Evolutionary conservation across 176 grass and related monocot species (phyloP), one percentile per base, ranked within the genome.

Genomic region (Cenchrus purpureus): DNA sequence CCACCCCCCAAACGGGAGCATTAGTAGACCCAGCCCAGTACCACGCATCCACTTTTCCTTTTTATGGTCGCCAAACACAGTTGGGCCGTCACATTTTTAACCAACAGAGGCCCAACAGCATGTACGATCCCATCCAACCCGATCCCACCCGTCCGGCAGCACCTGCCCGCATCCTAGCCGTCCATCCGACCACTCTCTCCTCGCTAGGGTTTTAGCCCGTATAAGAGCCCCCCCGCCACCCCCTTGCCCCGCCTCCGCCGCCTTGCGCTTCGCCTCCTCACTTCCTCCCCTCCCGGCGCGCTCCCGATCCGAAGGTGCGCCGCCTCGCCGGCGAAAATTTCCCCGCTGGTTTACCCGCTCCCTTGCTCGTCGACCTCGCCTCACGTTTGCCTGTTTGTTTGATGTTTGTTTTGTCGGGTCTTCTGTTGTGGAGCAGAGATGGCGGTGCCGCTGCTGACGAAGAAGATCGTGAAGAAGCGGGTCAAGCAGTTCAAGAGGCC

Each of bases 401-500:
- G 55, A 0, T 60, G 58, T 60, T 60, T 61, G 6, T 56, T 10
- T 25, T 44, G 42, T 16, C 1, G 8, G 15, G 15, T 20, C 45
- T 7, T 50, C 29, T 8, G 4, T 73, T 2, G 11, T 7, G 46
- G 48, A 34, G 82, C 78, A 90, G 83, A 90, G 80, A 97, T 94
- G 94, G 92, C 94, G 87, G 94, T 97, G 40, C 94, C 94, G 16
- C 59, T 96, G 84, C 73, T 96, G 65, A 86, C 89, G 22, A 86
- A 83, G 87, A 96, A 89, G 94, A 93, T 96, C 80, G 91, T 96
- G 79, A 96, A 96, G 89, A 96, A 96, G 91, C 76, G 94, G 71
- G 71, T 93, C 68, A 96, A 96, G 84, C 58, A 85, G 13, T 95
- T 95, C 85, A 95, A 95, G 93, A 92, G 93, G 82, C 71, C 91